Conservation (phyloP, 2,329 filamentous ascomycete species). For the Cryphonectria radicalis region DNA sequence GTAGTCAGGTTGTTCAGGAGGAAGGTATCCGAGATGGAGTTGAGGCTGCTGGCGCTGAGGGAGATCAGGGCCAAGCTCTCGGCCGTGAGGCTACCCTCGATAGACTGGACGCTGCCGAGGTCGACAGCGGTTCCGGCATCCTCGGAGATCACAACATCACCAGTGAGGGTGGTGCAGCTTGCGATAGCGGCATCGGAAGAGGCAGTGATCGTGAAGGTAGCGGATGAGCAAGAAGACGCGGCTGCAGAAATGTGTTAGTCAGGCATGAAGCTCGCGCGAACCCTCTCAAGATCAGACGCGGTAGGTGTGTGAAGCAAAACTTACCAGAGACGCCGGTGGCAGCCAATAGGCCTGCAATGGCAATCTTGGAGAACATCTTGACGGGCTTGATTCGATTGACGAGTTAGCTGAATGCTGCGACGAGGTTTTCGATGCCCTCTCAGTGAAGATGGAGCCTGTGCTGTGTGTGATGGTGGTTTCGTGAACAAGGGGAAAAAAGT, state of each 20-base stretch:
- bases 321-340: slow-evolving; percentile 46
- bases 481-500: slow-evolving; percentile 3
- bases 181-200: slow-evolving; percentile 64
- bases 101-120: slow-evolving; percentile 62
- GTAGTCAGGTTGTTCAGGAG: slow-evolving; percentile 68
- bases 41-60: slow-evolving; percentile 65
- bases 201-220: slow-evolving; percentile 62
- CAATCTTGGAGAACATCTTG: slow-evolving; percentile 50
- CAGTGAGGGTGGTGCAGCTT: slow-evolving; percentile 70
- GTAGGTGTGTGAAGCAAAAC: slow-evolving; percentile 31
- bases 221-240: slow-evolving; percentile 42
- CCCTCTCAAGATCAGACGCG: background rate
- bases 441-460: background rate
- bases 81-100: slow-evolving; percentile 62
- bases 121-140: slow-evolving; percentile 60
- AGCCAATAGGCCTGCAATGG: slow-evolving; percentile 47
- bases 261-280: background rate
- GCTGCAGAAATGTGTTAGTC: slow-evolving; percentile 35
- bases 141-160: slow-evolving; percentile 67
- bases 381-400: slow-evolving; percentile 32
- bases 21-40: slow-evolving; percentile 72
- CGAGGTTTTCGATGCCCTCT: background rate
- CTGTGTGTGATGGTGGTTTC: background rate
- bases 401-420: slow-evolving; percentile 27
- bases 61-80: slow-evolving; percentile 65